phyloP scores from a whole-genome alignment of 805 yeast species.

The Candida stauntonica region DNA sequence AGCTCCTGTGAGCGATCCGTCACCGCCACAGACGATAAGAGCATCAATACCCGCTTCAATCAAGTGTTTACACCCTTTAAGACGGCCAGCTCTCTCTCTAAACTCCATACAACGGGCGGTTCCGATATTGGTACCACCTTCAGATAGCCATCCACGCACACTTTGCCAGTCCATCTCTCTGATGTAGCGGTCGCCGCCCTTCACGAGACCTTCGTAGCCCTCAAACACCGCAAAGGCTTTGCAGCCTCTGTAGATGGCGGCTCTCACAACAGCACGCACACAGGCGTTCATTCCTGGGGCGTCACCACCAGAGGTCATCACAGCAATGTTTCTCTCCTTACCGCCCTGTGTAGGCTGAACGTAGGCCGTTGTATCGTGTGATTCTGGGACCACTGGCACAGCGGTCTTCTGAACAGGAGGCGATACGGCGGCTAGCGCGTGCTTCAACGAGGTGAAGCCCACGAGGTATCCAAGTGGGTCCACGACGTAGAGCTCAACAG shows the following conservation, averaged over 20 bases:
- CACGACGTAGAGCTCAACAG: conserved; percentile 67
- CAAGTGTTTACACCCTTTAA: conserved; percentile 78
- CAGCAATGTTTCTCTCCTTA: conserved; percentile 70
- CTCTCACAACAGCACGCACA: conserved; percentile 91
- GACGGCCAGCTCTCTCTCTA: conserved; percentile 80
- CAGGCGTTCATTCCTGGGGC: conserved; percentile 98
- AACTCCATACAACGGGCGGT: conserved; percentile 91
- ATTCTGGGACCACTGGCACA: background rate
- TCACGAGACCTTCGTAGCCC: conserved; percentile 91
- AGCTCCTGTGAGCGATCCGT: conserved; percentile 97
- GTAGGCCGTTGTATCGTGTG: no score
- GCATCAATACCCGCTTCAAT: conserved; percentile 89
- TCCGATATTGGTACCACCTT: conserved; percentile 95
- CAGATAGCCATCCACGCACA: conserved; percentile 87
- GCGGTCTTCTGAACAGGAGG: conserved; percentile 24
- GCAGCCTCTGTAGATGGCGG: conserved; percentile 84
- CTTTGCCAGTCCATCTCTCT: conserved; percentile 86
- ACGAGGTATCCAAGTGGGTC: conserved; percentile 84
- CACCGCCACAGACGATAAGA: conserved; percentile 95
- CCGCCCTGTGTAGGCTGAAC: no score
- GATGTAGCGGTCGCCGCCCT: conserved; percentile 78
- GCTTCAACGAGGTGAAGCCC: conserved; percentile 67
- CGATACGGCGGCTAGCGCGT: conserved; percentile 51
- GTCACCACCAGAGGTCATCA: conserved; percentile 98
- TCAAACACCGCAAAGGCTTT: conserved; percentile 89